Percentiles rank a stretch among this genome's conserved stretches.
Conservation (phyloP, 2,329 filamentous ascomycete genomes). For the Furcasterigmium furcatum region DNA sequence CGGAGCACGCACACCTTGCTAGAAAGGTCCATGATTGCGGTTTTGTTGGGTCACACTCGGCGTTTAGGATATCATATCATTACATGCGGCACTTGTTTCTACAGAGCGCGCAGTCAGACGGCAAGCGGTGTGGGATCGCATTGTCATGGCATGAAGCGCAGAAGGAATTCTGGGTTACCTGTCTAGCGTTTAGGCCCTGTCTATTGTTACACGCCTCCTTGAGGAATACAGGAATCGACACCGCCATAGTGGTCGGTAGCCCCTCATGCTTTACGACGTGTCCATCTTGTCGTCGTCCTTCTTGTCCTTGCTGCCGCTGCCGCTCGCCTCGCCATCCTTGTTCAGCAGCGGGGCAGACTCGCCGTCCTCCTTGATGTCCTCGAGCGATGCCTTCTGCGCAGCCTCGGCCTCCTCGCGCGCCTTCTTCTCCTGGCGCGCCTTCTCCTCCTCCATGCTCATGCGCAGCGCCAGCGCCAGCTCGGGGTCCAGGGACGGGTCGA, state of each 20-base stretch:
- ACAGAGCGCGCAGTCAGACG: not conserved
- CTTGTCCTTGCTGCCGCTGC: constrained; percentile 51
- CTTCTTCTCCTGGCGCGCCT: constrained; percentile 85
- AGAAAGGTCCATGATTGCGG: too few relatives aligned
- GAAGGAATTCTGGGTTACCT: not conserved
- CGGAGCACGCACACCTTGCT: too few relatives aligned
- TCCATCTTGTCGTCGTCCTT: constrained; percentile 79
- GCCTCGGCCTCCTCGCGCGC: constrained; percentile 72
- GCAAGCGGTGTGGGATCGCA: not conserved
- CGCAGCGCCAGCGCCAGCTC: constrained; percentile 90
- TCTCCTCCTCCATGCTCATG: constrained; percentile 98
- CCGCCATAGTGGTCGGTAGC: too few relatives aligned
- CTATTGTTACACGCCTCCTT: not conserved
- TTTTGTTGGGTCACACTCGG: too few relatives aligned
- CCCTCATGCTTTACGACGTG: too few relatives aligned
- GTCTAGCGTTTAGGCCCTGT: not conserved
- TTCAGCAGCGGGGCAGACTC: constrained; percentile 65
- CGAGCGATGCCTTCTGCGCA: constrained; percentile 72
- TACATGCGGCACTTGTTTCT: not conserved
- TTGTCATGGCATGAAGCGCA: not conserved
- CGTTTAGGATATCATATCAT: too few relatives aligned
- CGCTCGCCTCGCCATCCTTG: constrained; percentile 62
- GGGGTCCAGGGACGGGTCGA: constrained; percentile 88
- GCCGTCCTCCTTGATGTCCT: constrained; percentile 75
- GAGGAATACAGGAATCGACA: not conserved